A percentile compares a stretch with the other conserved stretches of the same genome.
phyloP scores from a whole-genome alignment of 2,329 filamentous ascomycete species.

The Biscogniauxia mediterranea region DNA sequence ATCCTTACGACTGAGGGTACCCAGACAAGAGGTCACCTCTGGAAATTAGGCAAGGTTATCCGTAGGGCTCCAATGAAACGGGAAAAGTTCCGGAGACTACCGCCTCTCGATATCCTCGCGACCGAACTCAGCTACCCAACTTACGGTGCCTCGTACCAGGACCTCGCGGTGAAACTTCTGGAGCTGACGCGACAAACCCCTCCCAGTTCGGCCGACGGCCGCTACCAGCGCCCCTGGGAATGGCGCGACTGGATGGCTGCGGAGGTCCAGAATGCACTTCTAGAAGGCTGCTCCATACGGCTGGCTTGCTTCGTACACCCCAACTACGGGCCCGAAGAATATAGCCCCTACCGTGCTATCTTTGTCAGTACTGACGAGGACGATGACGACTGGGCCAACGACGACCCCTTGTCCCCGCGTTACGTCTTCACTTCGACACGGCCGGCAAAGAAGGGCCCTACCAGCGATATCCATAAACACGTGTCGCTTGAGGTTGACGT shows the following conservation, averaged over 20 bases:
- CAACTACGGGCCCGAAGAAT: background rate
- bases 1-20: conserved; percentile 22
- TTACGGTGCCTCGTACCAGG: conserved; percentile 19
- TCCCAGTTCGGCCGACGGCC: background rate
- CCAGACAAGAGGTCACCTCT: conserved; percentile 25
- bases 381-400: conserved; percentile 9
- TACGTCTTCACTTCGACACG: conserved; percentile 27
- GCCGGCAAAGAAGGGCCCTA: conserved; percentile 2
- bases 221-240: conserved; percentile 11
- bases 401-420: background rate
- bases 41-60: conserved; percentile 27
- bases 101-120: conserved; percentile 22
- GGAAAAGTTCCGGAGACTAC: conserved; percentile 21
- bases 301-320: conserved; percentile 24
- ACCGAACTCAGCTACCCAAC: conserved; percentile 23
- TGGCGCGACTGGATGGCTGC: conserved; percentile 28
- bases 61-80: conserved; percentile 18
- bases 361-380: conserved; percentile 21
- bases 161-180: conserved; percentile 21
- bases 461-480: conserved; percentile 22
- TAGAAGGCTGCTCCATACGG: conserved; percentile 26
- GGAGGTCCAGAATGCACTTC: conserved; percentile 24
- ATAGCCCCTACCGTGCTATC: conserved; percentile 21
- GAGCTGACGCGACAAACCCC: conserved; percentile 8
- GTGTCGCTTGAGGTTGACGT: conserved; percentile 30